A percentile compares a stretch with the other conserved stretches of the same genome.
Conservation (phyloP, 495 filamentous ascomycete species). For the Penicillium paradoxum region DNA sequence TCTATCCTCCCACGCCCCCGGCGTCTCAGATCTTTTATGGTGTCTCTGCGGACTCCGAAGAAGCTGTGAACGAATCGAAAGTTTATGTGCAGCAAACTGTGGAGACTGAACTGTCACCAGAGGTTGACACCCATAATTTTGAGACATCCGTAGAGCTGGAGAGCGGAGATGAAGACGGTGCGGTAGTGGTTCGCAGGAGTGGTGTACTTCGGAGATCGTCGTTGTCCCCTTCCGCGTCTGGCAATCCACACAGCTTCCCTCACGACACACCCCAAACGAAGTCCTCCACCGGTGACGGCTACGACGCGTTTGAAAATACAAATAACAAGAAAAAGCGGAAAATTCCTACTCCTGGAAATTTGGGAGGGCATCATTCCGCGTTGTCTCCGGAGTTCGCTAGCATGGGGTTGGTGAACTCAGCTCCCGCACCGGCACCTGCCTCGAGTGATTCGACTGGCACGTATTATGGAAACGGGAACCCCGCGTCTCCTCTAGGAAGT, state of each 20-base stretch:
- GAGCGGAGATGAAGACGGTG: constrained; percentile 44
- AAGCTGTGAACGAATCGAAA: constrained; percentile 39
- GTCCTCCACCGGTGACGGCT: constrained; percentile 62
- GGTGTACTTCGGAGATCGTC: constrained; percentile 40
- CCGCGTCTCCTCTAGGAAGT: constrained; percentile 47
- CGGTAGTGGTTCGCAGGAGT: constrained; percentile 43
- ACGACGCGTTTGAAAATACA: constrained; percentile 96
- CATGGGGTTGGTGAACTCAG: constrained; percentile 52
- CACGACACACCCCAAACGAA: constrained; percentile 28
- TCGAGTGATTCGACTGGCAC: constrained; percentile 49
- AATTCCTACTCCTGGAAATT: constrained; percentile 79
- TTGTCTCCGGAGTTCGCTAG: constrained; percentile 59
- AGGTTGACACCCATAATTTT: constrained; percentile 39
- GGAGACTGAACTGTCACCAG: constrained; percentile 43
- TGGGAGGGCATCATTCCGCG: constrained; percentile 56
- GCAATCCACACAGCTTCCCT: background rate
- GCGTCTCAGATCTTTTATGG: constrained; percentile 71
- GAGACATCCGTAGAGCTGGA: constrained; percentile 40
- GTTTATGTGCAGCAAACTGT: constrained; percentile 43
- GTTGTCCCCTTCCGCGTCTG: constrained; percentile 26
- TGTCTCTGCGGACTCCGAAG: constrained; percentile 49
- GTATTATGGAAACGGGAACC: constrained; percentile 53
- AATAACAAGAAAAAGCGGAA: constrained; percentile 99
- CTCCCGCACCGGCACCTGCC: constrained; percentile 36
- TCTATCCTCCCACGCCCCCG: constrained; percentile 68